These are phyloP conservation scores for Saposhnikovia divaricata DNA, from an alignment of 129 eudicot genomes.

Conservation along the genomic window DNA sequence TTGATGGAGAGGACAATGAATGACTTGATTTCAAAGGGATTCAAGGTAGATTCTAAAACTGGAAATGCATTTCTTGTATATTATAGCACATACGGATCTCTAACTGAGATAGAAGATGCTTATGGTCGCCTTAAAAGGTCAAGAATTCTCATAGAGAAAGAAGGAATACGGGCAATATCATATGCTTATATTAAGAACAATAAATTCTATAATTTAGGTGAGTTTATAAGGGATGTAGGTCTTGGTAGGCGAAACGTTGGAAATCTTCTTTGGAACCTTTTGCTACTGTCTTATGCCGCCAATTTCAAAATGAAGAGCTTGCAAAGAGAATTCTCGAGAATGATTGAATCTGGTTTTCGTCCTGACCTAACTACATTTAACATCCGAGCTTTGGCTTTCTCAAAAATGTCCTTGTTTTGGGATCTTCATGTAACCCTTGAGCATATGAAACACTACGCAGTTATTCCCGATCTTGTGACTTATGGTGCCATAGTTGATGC, in stretches of 20 bases:
- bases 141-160: slow-evolving; percentile 68
- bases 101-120: slow-evolving; percentile 60
- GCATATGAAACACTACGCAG: slow-evolving; percentile 69
- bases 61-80: slow-evolving; percentile 69
- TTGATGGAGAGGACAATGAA: slow-evolving; percentile 55
- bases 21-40: slow-evolving; percentile 65
- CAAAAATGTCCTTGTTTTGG: slow-evolving; percentile 85
- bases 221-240: slow-evolving; percentile 69
- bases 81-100: slow-evolving; percentile 66
- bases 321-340: slow-evolving; percentile 74
- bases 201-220: slow-evolving; percentile 63
- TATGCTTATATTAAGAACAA: slow-evolving; percentile 56
- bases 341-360: slow-evolving; percentile 74
- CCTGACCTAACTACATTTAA: slow-evolving; percentile 87
- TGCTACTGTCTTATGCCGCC: slow-evolving; percentile 69
- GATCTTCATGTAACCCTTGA: slow-evolving; percentile 82
- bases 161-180: slow-evolving; percentile 61
- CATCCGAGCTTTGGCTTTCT: slow-evolving; percentile 73
- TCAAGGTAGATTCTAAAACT: slow-evolving; percentile 45
- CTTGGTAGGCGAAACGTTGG: slow-evolving; percentile 75
- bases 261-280: slow-evolving; percentile 84
- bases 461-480: slow-evolving; percentile 80
- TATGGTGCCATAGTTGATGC: slow-evolving; percentile 91
- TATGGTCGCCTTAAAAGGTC: slow-evolving; percentile 68
- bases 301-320: slow-evolving; percentile 91